Evolutionary conservation across 441 rosid species (phyloP).

Genomic region (Populus tomentosa): DNA sequence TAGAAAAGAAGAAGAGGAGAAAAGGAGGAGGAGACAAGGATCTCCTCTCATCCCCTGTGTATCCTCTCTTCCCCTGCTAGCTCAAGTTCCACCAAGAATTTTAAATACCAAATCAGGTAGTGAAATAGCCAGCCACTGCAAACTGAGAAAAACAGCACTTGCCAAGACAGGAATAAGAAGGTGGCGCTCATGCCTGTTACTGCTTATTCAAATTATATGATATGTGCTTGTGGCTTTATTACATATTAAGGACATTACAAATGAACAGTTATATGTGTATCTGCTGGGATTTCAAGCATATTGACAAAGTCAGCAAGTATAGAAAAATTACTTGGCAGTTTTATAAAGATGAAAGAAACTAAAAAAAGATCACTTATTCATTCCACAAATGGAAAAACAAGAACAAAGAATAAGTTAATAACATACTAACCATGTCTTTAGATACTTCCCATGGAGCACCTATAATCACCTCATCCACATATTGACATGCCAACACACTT

Average conservation of each 20-base stretch:
- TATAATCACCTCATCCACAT: constrained; percentile 74
- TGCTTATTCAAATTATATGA: neutral
- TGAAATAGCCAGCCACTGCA: neutral
- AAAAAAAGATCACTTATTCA: neutral
- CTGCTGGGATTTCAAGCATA: neutral
- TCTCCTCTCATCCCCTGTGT: neutral
- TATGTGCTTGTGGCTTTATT: neutral
- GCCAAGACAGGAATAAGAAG: neutral
- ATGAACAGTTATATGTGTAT: neutral
- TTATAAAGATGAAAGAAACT: neutral
- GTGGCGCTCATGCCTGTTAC: neutral
- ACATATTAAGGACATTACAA: neutral
- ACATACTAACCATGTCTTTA: constrained; percentile 55
- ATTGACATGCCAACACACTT: constrained; percentile 70
- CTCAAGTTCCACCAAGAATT: neutral
- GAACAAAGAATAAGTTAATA: neutral
- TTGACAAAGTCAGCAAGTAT: neutral
- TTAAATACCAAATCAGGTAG: neutral
- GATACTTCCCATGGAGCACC: constrained; percentile 72
- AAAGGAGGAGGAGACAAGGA: neutral
- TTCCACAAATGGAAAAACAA: neutral
- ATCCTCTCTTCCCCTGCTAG: too few relatives aligned
- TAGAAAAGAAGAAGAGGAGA: neutral
- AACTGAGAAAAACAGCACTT: too few relatives aligned
- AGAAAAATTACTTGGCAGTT: neutral